Evolutionary conservation across 208 protist species (phyloP).

Genomic region (Crithidia bombi): DNA sequence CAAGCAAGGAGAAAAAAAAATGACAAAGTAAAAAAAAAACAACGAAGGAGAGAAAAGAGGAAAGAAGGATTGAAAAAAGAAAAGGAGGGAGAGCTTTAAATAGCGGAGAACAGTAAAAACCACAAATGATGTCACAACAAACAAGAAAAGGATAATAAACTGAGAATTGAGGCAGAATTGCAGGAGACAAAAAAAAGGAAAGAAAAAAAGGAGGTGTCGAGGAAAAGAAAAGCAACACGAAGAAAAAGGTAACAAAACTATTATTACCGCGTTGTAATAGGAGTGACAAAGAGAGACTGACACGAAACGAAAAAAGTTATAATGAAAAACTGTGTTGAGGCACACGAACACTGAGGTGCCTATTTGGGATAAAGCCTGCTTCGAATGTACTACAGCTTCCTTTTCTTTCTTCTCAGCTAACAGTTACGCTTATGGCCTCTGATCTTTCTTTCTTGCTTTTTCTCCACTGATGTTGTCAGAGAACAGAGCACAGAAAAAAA

Average conservation of each 20-base stretch:
- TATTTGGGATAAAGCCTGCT: constrained; percentile 16
- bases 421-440: neutral
- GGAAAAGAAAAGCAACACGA: constrained; percentile 1
- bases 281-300: constrained; percentile 17
- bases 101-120: constrained; percentile 3
- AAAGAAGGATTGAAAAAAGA: neutral
- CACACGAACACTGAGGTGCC: neutral
- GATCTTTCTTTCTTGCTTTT: constrained; percentile 11
- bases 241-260: neutral
- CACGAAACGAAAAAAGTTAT: neutral
- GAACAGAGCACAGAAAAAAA: neutral
- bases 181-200: constrained; percentile 1
- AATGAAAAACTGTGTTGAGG: constrained; percentile 3
- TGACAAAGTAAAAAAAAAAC: neutral
- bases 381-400: neutral
- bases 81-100: too few relatives aligned
- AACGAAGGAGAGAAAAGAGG: constrained; percentile 3
- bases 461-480: constrained; percentile 17
- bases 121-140: neutral
- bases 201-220: constrained; percentile 1
- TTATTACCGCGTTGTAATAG: constrained; percentile 20
- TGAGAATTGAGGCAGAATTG: constrained; percentile 3
- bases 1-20: neutral
- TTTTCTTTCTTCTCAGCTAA: neutral
- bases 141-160: constrained; percentile 9